Evolutionary conservation across 1,139 yeast species (phyloP).

Genomic region (Suhomyces bolitotheri): DNA sequence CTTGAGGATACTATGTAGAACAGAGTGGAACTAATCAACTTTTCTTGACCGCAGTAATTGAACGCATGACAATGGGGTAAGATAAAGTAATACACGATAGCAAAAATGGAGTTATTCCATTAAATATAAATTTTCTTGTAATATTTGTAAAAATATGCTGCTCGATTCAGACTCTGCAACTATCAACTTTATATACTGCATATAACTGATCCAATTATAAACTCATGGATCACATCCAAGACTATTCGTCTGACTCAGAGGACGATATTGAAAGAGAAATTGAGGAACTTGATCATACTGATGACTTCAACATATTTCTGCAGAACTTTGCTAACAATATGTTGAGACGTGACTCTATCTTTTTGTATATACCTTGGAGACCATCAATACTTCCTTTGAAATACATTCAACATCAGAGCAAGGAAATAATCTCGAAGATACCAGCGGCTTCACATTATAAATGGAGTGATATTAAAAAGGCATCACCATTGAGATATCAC

Average conservation of each 20-base stretch:
- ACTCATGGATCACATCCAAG: background rate
- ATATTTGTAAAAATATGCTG: too few species aligned
- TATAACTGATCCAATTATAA: background rate
- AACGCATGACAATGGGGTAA: too few species aligned
- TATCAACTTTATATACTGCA: too few species aligned
- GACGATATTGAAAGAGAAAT: background rate
- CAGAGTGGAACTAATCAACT: too few species aligned
- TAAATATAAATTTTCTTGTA: too few species aligned
- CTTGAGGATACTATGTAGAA: too few species aligned
- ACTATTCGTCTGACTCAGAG: background rate
- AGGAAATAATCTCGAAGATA: conserved; percentile 1
- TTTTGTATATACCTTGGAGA: conserved; percentile 22
- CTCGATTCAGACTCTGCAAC: too few species aligned
- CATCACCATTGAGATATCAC: conserved; percentile 15
- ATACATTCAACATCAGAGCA: conserved; percentile 5
- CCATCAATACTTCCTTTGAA: conserved; percentile 12
- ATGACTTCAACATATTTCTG: conserved; percentile 14
- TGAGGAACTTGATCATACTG: background rate
- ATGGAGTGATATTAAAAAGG: conserved; percentile 13
- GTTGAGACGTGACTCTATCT: conserved; percentile 13
- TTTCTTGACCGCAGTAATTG: too few species aligned
- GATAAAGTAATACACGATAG: too few species aligned
- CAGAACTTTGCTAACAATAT: conserved; percentile 16
- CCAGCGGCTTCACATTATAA: conserved; percentile 6
- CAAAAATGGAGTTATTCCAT: too few species aligned